Evolutionary conservation across 805 yeast genomes (phyloP).

Genomic region (Teunomyces cretensis): DNA sequence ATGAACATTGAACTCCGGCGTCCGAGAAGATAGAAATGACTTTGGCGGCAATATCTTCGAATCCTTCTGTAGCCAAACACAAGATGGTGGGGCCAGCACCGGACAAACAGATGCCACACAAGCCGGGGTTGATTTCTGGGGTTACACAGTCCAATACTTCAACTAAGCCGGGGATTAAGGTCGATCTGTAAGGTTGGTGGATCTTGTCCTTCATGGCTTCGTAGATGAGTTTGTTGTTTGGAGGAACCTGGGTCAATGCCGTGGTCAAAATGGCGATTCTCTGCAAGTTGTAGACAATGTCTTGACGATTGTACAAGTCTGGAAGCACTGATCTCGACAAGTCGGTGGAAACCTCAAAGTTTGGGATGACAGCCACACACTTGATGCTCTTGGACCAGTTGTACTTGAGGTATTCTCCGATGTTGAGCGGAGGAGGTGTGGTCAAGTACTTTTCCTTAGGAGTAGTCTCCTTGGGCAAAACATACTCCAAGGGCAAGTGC

Average conservation of each 20-base stretch:
- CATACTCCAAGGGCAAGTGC: conserved; percentile 81
- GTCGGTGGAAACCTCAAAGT: conserved; percentile 93
- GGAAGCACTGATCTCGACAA: conserved; percentile 90
- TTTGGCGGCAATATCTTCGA: conserved; percentile 75
- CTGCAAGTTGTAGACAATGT: conserved; percentile 89
- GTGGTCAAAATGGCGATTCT: conserved; percentile 90
- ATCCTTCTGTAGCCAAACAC: conserved; percentile 88
- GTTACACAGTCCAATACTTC: conserved; percentile 78
- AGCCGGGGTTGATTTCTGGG: conserved; percentile 78
- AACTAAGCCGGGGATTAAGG: conserved; percentile 85
- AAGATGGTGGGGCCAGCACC: conserved; percentile 99
- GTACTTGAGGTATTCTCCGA: conserved; percentile 88
- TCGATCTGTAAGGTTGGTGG: conserved; percentile 96
- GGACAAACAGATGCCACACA: conserved; percentile 89
- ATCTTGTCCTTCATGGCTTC: conserved; percentile 96
- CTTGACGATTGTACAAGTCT: conserved; percentile 68
- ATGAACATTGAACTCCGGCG: conserved; percentile 67
- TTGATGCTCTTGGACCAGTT: conserved; percentile 78
- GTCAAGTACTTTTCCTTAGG: conserved; percentile 52
- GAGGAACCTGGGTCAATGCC: conserved; percentile 83
- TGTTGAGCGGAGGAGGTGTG: conserved; percentile 67
- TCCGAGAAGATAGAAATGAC: conserved; percentile 68
- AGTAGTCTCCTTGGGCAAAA: conserved; percentile 68
- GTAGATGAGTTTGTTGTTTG: conserved; percentile 78
- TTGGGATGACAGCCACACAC: conserved; percentile 89